Evolutionary conservation across 257 asterid genomes (phyloP).

Genomic region (Penstemon barbatus): DNA sequence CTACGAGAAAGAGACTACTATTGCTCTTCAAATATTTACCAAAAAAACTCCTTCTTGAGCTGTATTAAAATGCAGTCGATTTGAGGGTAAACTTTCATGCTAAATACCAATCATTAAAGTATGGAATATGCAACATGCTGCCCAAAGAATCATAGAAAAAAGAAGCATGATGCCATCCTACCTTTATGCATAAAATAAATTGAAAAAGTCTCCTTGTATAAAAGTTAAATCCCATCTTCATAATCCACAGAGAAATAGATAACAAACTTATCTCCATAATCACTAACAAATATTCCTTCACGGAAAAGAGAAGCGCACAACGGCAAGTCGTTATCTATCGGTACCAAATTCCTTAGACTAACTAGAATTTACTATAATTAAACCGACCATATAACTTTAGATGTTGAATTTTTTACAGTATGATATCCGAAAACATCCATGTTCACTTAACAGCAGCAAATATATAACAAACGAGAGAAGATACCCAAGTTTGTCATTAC

Average conservation of each 20-base stretch:
- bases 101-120: constrained; percentile 33
- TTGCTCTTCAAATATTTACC: too few relatives aligned
- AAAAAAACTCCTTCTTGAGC: too few relatives aligned
- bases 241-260: constrained; percentile 17
- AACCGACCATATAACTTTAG: constrained; percentile 31
- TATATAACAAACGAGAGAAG: constrained; percentile 30
- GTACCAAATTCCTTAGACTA: constrained; percentile 6
- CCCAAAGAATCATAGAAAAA: constrained; percentile 24
- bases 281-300: constrained; percentile 16
- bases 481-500: constrained; percentile 46
- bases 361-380: constrained; percentile 35
- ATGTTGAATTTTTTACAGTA: constrained; percentile 50
- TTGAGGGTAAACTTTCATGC: constrained; percentile 25
- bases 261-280: constrained; percentile 14
- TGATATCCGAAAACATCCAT: constrained; percentile 42
- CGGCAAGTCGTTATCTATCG: not conserved
- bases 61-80: too few relatives aligned
- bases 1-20: too few relatives aligned
- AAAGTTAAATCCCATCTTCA: constrained; percentile 26
- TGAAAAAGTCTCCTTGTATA: constrained; percentile 13
- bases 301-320: constrained; percentile 13
- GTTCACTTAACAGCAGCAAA: constrained; percentile 32
- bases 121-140: constrained; percentile 22
- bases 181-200: constrained; percentile 28
- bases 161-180: constrained; percentile 31